A percentile compares a stretch with the other conserved stretches of the same genome.
These are phyloP conservation scores for Hypoxylon sp. DNA, from an alignment of 2,329 filamentous ascomycete species.

Conservation along the genomic window DNA sequence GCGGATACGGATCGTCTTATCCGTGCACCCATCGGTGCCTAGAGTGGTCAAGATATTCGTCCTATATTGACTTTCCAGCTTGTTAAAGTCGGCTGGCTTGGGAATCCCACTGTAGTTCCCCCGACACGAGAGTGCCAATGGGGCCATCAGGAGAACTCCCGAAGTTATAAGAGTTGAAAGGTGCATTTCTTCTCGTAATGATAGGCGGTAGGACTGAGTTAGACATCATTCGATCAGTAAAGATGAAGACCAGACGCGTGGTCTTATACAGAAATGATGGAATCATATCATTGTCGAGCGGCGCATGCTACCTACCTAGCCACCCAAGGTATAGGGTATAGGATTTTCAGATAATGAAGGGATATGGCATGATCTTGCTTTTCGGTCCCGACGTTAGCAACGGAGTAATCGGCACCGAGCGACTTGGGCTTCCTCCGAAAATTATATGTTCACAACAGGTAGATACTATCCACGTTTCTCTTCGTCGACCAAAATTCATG, in stretches of 20 bases:
- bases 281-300: neutral
- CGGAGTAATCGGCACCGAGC: neutral
- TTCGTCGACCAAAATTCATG: too few relatives aligned
- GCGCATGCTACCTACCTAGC: too few relatives aligned
- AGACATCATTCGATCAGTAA: neutral
- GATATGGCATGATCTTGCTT: neutral
- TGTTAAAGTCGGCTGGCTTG: slow-evolving; percentile 20
- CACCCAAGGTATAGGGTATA: too few relatives aligned
- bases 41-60: slow-evolving; percentile 13
- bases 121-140: neutral
- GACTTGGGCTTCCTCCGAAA: neutral
- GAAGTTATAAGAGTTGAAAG: neutral
- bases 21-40: slow-evolving; percentile 16
- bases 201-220: neutral
- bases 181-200: slow-evolving; percentile 2
- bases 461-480: too few relatives aligned
- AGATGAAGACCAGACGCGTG: neutral
- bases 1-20: slow-evolving; percentile 20
- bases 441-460: too few relatives aligned
- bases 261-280: neutral
- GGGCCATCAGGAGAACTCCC: neutral
- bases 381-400: slow-evolving; percentile 9
- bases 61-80: slow-evolving; percentile 23
- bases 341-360: neutral
- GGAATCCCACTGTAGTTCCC: slow-evolving; percentile 19